A percentile compares a stretch with the other conserved stretches of the same genome.
Conservation (phyloP, 139 green algal genomes). For the Gonium pectorale region DNA sequence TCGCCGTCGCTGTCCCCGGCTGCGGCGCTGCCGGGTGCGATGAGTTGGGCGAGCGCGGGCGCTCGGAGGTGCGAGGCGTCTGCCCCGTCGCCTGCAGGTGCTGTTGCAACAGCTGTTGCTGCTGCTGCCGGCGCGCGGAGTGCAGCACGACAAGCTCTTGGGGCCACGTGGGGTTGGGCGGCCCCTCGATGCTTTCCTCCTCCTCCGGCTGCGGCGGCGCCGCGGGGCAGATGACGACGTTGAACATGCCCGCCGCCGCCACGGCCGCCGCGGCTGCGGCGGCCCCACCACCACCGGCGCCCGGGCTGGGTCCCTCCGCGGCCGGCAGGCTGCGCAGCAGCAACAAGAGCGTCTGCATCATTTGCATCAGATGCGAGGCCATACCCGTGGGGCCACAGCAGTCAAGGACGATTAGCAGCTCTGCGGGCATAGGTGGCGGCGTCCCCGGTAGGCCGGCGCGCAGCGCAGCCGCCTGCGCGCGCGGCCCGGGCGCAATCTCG, state of each 20-base stretch:
- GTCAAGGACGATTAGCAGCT: conserved; percentile 18
- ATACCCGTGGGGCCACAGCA: conserved; percentile 17
- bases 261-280: background rate
- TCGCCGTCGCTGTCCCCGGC: no score
- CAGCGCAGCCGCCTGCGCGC: conserved; percentile 3
- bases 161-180: background rate
- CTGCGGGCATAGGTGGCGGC: background rate
- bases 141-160: background rate
- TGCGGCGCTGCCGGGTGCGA: background rate
- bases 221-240: conserved; percentile 9
- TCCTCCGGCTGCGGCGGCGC: conserved; percentile 11
- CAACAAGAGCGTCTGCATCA: conserved; percentile 34
- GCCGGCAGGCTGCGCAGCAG: conserved; percentile 21
- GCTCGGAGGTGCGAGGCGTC: no score
- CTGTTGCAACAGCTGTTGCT: background rate
- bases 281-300: background rate
- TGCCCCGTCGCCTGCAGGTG: background rate
- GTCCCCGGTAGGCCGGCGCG: background rate
- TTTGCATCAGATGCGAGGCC: conserved; percentile 24
- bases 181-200: background rate
- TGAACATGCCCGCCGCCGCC: conserved; percentile 9
- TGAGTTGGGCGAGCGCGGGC: background rate
- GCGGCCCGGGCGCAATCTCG: conserved; percentile 21
- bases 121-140: background rate
- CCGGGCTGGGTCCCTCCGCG: background rate